Base-by-base conservation (phyloP, 2,329 filamentous ascomycete species). In the Elsinoe perseae region DNA sequence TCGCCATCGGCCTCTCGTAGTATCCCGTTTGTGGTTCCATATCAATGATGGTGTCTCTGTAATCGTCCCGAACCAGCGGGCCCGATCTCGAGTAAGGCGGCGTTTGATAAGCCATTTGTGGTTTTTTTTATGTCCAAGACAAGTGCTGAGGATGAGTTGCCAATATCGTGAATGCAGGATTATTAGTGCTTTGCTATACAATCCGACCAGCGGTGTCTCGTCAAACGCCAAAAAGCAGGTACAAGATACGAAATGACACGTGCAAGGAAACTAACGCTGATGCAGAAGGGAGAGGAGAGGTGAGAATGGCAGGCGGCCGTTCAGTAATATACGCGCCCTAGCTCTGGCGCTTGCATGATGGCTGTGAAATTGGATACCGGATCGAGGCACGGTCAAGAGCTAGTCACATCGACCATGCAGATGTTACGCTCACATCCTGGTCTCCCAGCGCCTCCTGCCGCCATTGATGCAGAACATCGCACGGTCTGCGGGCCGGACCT, bases 281-380 rank as follows among this genome's bases (percentile, higher is more conserved):
- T 52, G 32, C 48, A 38, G 32, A 28, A 32, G 21, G 38, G 48
- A 18, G 48, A 52, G 27, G 23, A 18, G 25, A 38, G 32, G 30
- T 10, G 30, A 52, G 25, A 16, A 34, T 56, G 25, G 40, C n/a
- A 36, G 53, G 28, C 28, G 52, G 18, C 38, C 21, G 21, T 21
- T 38, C 5, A 27, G 38, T 27, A 16, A 56, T 48, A 56, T 56
- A 56, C 18, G 40, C 36, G 42, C 30, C 53, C 27, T 56, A 48
- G 23, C 53, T 56, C 36, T 20, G 53, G 53, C 53, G 53, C 53
- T 56, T 56, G 53, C 53, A 48, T 48, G 52, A 36, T 44, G 38
- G 52, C 48, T 52, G 48, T 52, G 38, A 38, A 20, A 52, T 52
- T 52, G 10, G 48, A 36, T 16, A 28, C 48, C 28, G 28, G 25